A percentile compares a stretch with the other conserved stretches of the same genome.
These are phyloP conservation scores for Botrytis medusae DNA, from an alignment of 2,329 filamentous ascomycete species.

Conservation along the genomic window DNA sequence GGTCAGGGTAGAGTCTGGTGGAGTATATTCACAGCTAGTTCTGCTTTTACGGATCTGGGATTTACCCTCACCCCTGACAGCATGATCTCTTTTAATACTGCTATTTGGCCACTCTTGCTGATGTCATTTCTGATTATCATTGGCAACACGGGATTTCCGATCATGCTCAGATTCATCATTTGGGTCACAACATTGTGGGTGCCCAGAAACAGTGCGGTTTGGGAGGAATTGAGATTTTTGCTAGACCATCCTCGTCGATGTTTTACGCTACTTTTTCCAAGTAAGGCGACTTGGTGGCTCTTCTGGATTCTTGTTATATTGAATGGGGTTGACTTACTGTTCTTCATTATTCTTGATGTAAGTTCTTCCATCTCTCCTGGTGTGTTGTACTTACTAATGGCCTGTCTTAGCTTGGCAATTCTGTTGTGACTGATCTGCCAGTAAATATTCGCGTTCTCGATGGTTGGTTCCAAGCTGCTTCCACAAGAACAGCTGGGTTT, in stretches of 20 bases:
- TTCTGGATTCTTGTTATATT: constrained; percentile 81
- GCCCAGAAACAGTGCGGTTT: constrained; percentile 66
- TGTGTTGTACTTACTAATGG: constrained; percentile 23
- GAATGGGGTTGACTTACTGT: constrained; percentile 81
- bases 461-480: constrained; percentile 85
- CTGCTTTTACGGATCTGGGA: constrained; percentile 92
- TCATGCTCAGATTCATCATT: constrained; percentile 90
- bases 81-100: constrained; percentile 83
- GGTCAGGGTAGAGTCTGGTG: constrained; percentile 78
- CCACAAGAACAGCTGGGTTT: constrained; percentile 90
- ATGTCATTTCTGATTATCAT: constrained; percentile 88
- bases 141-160: constrained; percentile 92
- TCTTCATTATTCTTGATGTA: constrained; percentile 91
- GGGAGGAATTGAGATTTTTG: constrained; percentile 88
- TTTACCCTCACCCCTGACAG: constrained; percentile 90
- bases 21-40: constrained; percentile 84
- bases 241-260: constrained; percentile 94
- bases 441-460: constrained; percentile 76
- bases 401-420: constrained; percentile 62
- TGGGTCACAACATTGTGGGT: constrained; percentile 73
- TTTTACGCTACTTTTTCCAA: constrained; percentile 91
- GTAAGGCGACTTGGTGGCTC: constrained; percentile 91
- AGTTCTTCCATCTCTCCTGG: constrained; percentile 41
- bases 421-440: constrained; percentile 65
- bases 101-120: constrained; percentile 72